Base-by-base conservation (phyloP, 805 yeast genomes). In the Candida multigemmis region DNA sequence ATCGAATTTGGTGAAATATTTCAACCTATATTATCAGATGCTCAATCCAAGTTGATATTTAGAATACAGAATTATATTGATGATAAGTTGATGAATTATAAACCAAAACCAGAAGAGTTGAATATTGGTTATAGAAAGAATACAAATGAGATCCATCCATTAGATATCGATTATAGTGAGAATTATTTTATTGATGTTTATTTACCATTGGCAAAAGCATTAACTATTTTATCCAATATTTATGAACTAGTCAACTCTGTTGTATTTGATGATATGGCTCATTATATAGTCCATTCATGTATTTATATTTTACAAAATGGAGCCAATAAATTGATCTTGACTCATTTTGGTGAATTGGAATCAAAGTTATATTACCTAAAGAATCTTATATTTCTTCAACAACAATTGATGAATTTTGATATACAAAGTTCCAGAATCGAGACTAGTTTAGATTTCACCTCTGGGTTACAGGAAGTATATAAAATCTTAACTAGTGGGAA, bases 181-280 rank as follows among this genome's bases (percentile, higher is more conserved):
- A 61, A 62, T 30, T 38, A 56, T 22, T 56, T 61, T 24, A 51
- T 56, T 8, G 64, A 62, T 12, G 67, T 77, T 41, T 85, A 82
- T 46, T 74, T 83, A 9, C 94, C 95, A 2, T 56, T 85, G 24
- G 65, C 71, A 3, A 71, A 71, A 30, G 77, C 94, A 0, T 54
- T 86, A 22, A 68, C 77, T 1, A 53, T 89, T 5, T 56, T 87
- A 16, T 76, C 85, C 18, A 80, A 74, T 45, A 78, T 87, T 13
- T 83, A 84, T 45, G 93, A 83, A 41, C 59, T 86, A 41, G 70
- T 89, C 19, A 77, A 78, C 37, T 74, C 87, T 2, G 56, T 68
- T 8, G 81, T 85, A 2, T 89, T 87, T 54, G 94, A 85, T 47
- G 94, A 84, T 44, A 55, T 87, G 37, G 94, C 96, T 0, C 94